These are phyloP conservation scores for Corylus americana DNA, from an alignment of 306 rosid species.

Conservation along the genomic window DNA sequence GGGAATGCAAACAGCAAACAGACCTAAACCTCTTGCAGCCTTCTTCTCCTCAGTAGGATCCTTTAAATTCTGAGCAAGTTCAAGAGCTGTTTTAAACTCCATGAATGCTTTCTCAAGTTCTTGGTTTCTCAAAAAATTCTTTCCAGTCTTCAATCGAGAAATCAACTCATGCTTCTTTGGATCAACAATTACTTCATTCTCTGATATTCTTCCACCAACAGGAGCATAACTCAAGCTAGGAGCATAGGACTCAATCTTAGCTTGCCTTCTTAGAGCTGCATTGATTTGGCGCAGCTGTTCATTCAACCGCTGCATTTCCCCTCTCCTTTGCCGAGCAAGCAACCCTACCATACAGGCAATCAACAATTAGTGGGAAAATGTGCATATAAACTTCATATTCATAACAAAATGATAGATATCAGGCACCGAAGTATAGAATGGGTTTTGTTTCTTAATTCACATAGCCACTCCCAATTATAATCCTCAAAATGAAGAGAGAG, in stretches of 20 bases:
- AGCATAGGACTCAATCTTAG: conserved; percentile 95
- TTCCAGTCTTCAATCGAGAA: conserved; percentile 76
- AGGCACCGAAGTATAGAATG: not conserved
- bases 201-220: conserved; percentile 64
- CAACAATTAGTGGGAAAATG: conserved; percentile 18
- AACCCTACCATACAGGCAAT: conserved; percentile 51
- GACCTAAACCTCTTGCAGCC: conserved; percentile 97
- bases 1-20: conserved; percentile 36
- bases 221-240: conserved; percentile 95
- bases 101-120: conserved; percentile 68
- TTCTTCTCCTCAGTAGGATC: conserved; percentile 93
- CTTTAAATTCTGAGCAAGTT: conserved; percentile 64
- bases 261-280: conserved; percentile 85
- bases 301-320: conserved; percentile 69
- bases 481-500: not conserved
- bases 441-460: not conserved
- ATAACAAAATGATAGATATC: conserved; percentile 4
- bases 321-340: conserved; percentile 93
- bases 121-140: conserved; percentile 85
- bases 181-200: conserved; percentile 71
- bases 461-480: not conserved
- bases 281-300: conserved; percentile 94
- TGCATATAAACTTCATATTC: not conserved
- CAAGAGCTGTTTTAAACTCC: conserved; percentile 78
- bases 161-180: conserved; percentile 84